These are phyloP conservation scores for Kwoniella pini DNA, from an alignment of 768 basidiomycete genomes.

Conservation along the genomic window DNA sequence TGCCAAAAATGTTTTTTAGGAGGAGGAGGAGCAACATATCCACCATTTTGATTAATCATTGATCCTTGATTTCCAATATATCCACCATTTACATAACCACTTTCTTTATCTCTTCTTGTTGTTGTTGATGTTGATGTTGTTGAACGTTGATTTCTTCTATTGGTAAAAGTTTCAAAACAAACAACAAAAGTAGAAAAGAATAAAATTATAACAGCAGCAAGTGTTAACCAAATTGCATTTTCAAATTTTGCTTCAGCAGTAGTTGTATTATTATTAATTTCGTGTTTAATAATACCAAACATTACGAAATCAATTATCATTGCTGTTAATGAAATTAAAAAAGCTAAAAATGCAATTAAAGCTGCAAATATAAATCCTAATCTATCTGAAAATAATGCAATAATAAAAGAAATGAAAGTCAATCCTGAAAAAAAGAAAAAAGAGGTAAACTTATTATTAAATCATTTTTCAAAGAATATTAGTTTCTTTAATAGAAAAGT, in stretches of 20 bases:
- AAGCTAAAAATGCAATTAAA: slow-evolving; percentile 45
- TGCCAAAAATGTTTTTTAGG: slow-evolving; percentile 17
- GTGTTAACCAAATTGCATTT: slow-evolving; percentile 81
- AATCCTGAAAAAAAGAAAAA: slow-evolving; percentile 44
- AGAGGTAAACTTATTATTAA: neutral
- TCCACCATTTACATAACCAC: slow-evolving; percentile 2
- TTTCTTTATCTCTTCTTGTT: slow-evolving; percentile 1
- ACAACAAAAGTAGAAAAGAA: slow-evolving; percentile 84
- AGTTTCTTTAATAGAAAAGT: too few relatives aligned
- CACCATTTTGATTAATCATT: slow-evolving; percentile 6
- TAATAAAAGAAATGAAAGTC: slow-evolving; percentile 52
- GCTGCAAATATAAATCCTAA: slow-evolving; percentile 52
- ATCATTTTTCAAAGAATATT: neutral
- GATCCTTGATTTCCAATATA: slow-evolving; percentile 23
- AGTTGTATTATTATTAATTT: slow-evolving; percentile 27
- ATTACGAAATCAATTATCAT: slow-evolving; percentile 52
- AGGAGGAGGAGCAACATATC: neutral
- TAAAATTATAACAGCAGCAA: slow-evolving; percentile 79
- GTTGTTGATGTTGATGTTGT: too few relatives aligned
- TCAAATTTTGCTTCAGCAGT: slow-evolving; percentile 20
- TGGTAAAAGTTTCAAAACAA: slow-evolving; percentile 19
- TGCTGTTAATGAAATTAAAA: slow-evolving; percentile 49
- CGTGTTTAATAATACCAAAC: slow-evolving; percentile 36
- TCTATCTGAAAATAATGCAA: slow-evolving; percentile 47
- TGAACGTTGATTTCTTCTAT: slow-evolving; percentile 10